phyloP scores from a whole-genome alignment of 1,284 basidiomycete species.

The Phellinidium pouzarii region DNA sequence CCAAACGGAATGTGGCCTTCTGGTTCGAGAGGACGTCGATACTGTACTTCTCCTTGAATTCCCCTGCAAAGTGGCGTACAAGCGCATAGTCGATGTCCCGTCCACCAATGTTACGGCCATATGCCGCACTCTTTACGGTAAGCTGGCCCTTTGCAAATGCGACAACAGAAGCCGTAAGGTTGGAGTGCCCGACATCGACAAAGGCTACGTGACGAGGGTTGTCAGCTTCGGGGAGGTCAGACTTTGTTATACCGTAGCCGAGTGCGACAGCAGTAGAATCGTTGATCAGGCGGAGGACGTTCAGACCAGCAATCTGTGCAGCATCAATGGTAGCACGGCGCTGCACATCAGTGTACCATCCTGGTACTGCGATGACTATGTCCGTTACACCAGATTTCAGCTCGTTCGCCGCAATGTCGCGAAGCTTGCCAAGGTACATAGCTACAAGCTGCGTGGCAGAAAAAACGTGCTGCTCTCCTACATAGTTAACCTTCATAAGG shows the following conservation, averaged over 20 bases:
- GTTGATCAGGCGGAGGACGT: constrained; percentile 88
- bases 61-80: constrained; percentile 77
- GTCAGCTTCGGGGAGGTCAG: constrained; percentile 81
- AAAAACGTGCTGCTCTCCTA: constrained; percentile 72
- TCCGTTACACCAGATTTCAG: constrained; percentile 83
- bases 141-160: constrained; percentile 92
- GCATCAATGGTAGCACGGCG: constrained; percentile 84
- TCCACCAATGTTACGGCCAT: constrained; percentile 87
- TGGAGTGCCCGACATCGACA: constrained; percentile 89
- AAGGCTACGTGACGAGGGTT: constrained; percentile 83
- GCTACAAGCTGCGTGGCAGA: constrained; percentile 83
- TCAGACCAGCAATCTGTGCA: constrained; percentile 81
- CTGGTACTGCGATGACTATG: constrained; percentile 89
- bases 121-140: constrained; percentile 78
- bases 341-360: constrained; percentile 91
- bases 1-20: constrained; percentile 87
- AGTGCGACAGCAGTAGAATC: constrained; percentile 90
- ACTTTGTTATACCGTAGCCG: constrained; percentile 95
- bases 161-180: constrained; percentile 78
- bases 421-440: constrained; percentile 82
- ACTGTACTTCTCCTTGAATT: constrained; percentile 93
- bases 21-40: constrained; percentile 87
- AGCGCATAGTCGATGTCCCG: constrained; percentile 90
- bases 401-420: constrained; percentile 78
- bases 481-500: constrained; percentile 67